Conservation (phyloP, 148 eudicot genomes). For the Camellia sinensis region DNA sequence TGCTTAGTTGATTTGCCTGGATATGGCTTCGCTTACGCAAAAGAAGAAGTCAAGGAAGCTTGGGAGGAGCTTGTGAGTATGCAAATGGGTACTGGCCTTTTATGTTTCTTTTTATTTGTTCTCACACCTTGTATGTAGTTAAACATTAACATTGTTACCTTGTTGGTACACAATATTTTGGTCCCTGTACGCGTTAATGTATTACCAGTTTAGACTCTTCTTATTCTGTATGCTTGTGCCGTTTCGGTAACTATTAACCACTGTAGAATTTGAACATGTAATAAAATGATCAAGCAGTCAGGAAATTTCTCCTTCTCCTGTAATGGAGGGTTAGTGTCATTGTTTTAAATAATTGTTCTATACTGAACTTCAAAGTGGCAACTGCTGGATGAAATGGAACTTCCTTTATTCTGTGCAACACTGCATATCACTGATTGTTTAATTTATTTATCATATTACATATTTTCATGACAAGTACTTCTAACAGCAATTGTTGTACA, state of each 20-base stretch:
- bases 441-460: not conserved
- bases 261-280: not conserved
- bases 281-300: not conserved
- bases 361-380: not conserved
- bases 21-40: slow-evolving; percentile 97
- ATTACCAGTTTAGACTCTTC: not conserved
- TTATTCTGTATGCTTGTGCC: not conserved
- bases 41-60: slow-evolving; percentile 94
- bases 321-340: not conserved
- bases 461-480: not conserved
- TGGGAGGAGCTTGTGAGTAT: slow-evolving; percentile 95
- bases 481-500: not conserved
- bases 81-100: slow-evolving; percentile 12
- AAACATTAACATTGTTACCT: not conserved
- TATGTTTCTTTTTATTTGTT: slow-evolving; percentile 1
- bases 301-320: not conserved
- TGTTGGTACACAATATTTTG: not conserved
- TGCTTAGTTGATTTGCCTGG: slow-evolving; percentile 94
- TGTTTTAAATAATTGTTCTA: not conserved
- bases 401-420: not conserved
- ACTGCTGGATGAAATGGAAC: not conserved
- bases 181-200: not conserved
- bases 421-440: not conserved
- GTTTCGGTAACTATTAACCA: not conserved
- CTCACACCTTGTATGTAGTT: not conserved